Evolutionary conservation across 2,329 filamentous ascomycete genomes (phyloP).

Genomic region (Coleophoma eucalyptorum): DNA sequence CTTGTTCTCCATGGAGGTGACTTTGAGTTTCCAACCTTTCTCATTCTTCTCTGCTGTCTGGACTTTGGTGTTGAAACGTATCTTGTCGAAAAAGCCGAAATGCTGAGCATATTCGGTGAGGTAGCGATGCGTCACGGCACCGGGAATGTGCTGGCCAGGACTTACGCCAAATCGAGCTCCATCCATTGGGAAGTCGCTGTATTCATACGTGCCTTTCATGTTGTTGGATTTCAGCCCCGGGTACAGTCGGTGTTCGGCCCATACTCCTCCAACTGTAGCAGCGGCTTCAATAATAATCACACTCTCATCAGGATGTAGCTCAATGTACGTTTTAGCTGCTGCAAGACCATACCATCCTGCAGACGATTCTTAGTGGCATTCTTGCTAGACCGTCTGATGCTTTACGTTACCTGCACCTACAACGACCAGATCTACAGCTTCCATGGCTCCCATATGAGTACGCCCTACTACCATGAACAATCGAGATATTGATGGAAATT

Average conservation of each 20-base stretch:
- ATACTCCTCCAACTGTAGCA: conserved; percentile 61
- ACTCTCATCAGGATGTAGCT: conserved; percentile 52
- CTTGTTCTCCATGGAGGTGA: conserved; percentile 12
- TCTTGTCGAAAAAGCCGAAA: conserved; percentile 42
- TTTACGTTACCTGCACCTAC: conserved; percentile 41
- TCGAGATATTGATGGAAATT: too few relatives aligned
- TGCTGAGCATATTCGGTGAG: conserved; percentile 49
- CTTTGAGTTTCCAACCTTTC: conserved; percentile 37
- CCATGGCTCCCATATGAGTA: not conserved
- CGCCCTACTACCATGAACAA: too few relatives aligned
- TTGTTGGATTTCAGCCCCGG: conserved; percentile 72
- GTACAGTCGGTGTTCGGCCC: conserved; percentile 65
- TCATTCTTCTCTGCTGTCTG: conserved; percentile 37
- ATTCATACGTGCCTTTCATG: conserved; percentile 69
- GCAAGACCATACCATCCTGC: conserved; percentile 52
- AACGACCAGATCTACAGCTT: conserved; percentile 28
- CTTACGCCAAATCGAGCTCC: conserved; percentile 44
- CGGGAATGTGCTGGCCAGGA: conserved; percentile 51
- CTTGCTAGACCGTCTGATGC: not conserved
- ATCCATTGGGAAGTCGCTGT: conserved; percentile 69
- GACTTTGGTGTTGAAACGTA: conserved; percentile 49
- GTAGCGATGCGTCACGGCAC: conserved; percentile 50
- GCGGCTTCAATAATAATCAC: conserved; percentile 56
- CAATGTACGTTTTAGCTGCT: conserved; percentile 57
- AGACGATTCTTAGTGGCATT: not conserved